phyloP scores from a whole-genome alignment of 1,284 basidiomycete genomes.

The Ustilago esculenta region DNA sequence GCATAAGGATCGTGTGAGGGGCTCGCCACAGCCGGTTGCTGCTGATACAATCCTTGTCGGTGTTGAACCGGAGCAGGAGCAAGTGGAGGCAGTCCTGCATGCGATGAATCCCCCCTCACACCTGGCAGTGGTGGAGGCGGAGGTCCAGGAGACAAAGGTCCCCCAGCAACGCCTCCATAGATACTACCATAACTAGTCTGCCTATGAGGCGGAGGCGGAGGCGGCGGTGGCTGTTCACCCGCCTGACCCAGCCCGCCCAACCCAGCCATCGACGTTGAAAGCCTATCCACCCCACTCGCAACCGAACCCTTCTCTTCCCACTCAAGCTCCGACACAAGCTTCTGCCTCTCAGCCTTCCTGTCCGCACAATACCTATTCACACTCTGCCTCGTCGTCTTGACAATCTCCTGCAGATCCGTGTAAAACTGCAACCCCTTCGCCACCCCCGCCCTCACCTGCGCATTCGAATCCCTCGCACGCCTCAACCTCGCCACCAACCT shows the following conservation, averaged over 20 bases:
- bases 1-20: slow-evolving; percentile 24
- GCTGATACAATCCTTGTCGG: slow-evolving; percentile 13
- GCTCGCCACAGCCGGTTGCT: slow-evolving; percentile 4
- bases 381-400: slow-evolving; percentile 73
- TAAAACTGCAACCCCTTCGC: slow-evolving; percentile 90
- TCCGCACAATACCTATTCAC: slow-evolving; percentile 75
- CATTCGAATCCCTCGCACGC: slow-evolving; percentile 80
- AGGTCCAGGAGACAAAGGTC: slow-evolving; percentile 18
- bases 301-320: slow-evolving; percentile 73
- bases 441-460: slow-evolving; percentile 85
- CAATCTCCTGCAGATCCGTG: slow-evolving; percentile 78
- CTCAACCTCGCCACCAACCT: slow-evolving; percentile 78
- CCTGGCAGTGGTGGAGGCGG: slow-evolving; percentile 27
- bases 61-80: slow-evolving; percentile 9
- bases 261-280: slow-evolving; percentile 23
- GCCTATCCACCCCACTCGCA: slow-evolving; percentile 6
- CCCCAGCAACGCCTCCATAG: slow-evolving; percentile 8
- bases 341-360: slow-evolving; percentile 78
- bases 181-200: slow-evolving; percentile 38
- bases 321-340: slow-evolving; percentile 77
- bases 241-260: slow-evolving; percentile 13
- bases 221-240: slow-evolving; percentile 14
- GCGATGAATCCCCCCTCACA: slow-evolving; percentile 3
- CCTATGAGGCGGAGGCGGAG: slow-evolving; percentile 23
- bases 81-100: slow-evolving; percentile 3